phyloP scores from a whole-genome alignment of 345 rosid genomes.

The Iberis pinnata region DNA sequence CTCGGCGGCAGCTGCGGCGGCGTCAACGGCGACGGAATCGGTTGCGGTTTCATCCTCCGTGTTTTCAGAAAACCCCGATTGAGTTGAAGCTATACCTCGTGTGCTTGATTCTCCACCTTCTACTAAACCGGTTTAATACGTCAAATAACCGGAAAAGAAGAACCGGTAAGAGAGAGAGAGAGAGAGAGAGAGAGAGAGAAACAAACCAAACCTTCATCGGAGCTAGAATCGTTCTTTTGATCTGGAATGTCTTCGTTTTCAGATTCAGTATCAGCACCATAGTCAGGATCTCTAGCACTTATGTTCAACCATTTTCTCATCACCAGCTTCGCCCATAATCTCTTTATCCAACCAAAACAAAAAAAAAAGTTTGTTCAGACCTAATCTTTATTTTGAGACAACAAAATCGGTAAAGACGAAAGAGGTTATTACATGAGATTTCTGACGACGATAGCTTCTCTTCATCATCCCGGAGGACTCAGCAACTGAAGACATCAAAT shows the following conservation, averaged over 20 bases:
- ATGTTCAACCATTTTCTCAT: slow-evolving; percentile 84
- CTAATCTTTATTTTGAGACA: neutral
- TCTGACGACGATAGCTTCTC: slow-evolving; percentile 28
- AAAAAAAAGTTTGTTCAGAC: slow-evolving; percentile 2
- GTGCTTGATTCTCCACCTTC: slow-evolving; percentile 7
- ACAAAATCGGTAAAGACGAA: neutral
- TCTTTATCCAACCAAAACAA: neutral
- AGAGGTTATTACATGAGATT: slow-evolving; percentile 21
- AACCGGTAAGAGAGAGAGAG: slow-evolving; percentile 1
- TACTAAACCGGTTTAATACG: neutral
- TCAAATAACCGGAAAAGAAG: slow-evolving; percentile 16
- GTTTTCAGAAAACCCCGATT: slow-evolving; percentile 26
- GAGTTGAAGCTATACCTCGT: slow-evolving; percentile 13
- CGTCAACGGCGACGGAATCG: slow-evolving; percentile 17
- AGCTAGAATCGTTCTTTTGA: slow-evolving; percentile 31
- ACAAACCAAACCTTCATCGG: slow-evolving; percentile 56
- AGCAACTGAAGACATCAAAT: slow-evolving; percentile 19
- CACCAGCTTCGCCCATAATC: slow-evolving; percentile 64
- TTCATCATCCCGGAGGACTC: slow-evolving; percentile 20
- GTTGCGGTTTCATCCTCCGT: slow-evolving; percentile 31
- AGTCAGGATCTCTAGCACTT: slow-evolving; percentile 53
- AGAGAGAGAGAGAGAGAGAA: neutral
- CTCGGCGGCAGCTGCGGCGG: slow-evolving; percentile 25
- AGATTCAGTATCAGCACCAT: slow-evolving; percentile 60
- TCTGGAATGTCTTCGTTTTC: slow-evolving; percentile 35